phyloP scores from a whole-genome alignment of 176 grass and related monocot species.

The Eremochloa ophiuroides region DNA sequence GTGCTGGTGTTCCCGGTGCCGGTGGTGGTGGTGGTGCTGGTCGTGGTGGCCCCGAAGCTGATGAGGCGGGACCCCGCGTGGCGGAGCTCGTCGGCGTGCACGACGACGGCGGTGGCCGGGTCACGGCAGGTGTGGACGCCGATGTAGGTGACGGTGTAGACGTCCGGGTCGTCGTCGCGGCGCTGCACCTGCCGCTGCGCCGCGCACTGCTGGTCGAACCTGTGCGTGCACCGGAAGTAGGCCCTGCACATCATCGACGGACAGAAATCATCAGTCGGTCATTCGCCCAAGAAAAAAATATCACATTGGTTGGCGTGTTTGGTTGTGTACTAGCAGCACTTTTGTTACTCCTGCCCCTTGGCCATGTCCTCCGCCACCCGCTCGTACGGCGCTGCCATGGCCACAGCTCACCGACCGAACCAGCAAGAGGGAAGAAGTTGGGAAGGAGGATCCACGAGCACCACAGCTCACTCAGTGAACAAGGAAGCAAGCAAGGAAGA shows the following conservation, averaged over 20 bases:
- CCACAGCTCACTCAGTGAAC: neutral
- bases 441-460: neutral
- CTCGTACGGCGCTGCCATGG: conserved; percentile 31
- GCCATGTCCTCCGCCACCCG: conserved; percentile 44
- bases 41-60: conserved; percentile 29
- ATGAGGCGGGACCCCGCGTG: conserved; percentile 31
- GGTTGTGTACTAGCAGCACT: neutral
- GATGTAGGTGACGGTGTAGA: conserved; percentile 55
- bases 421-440: neutral
- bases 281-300: neutral
- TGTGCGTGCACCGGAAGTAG: conserved; percentile 94
- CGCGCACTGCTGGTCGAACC: conserved; percentile 60
- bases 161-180: conserved; percentile 38
- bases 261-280: neutral
- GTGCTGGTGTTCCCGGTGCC: conserved; percentile 16
- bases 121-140: conserved; percentile 73
- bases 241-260: conserved; percentile 20
- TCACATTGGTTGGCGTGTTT: neutral
- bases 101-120: conserved; percentile 5
- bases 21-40: conserved; percentile 19
- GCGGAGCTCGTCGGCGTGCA: neutral
- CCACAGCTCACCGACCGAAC: neutral
- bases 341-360: conserved; percentile 37
- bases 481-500: neutral
- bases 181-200: conserved; percentile 67